A percentile compares a stretch with the other conserved stretches of the same genome.
These are phyloP conservation scores for Neopestalotiopsis rosae DNA, from an alignment of 2,329 filamentous ascomycete genomes.

Conservation along the genomic window DNA sequence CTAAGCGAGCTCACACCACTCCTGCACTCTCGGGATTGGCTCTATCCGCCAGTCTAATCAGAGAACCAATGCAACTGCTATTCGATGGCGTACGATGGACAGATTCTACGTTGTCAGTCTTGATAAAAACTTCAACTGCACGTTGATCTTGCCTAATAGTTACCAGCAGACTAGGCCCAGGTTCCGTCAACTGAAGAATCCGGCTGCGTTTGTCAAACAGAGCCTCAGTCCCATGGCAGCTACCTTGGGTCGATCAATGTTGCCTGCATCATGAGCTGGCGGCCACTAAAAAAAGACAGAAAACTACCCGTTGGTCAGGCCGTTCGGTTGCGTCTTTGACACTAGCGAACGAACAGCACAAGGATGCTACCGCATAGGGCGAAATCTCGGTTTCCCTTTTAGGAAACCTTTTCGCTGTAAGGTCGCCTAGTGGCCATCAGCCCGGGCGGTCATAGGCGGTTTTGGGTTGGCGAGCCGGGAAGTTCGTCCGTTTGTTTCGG, in stretches of 20 bases:
- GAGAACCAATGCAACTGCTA: background rate
- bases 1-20: background rate
- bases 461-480: background rate
- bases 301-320: background rate
- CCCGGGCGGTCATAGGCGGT: too few relatives aligned
- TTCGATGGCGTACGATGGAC: too few relatives aligned
- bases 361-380: background rate
- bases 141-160: background rate
- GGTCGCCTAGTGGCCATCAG: constrained; percentile 11
- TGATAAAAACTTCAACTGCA: too few relatives aligned
- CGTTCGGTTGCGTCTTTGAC: background rate
- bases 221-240: background rate
- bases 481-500: too few relatives aligned
- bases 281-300: background rate
- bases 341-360: background rate
- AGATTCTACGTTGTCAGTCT: too few relatives aligned
- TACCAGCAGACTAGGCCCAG: background rate
- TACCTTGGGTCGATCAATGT: background rate
- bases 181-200: background rate
- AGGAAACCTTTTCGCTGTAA: constrained; percentile 28
- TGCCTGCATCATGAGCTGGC: background rate
- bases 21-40: background rate
- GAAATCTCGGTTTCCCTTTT: constrained; percentile 25
- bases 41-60: background rate
- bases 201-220: background rate